These are phyloP conservation scores for Colletotrichum coccodes DNA, from an alignment of 2,329 filamentous ascomycete species.

Conservation along the genomic window DNA sequence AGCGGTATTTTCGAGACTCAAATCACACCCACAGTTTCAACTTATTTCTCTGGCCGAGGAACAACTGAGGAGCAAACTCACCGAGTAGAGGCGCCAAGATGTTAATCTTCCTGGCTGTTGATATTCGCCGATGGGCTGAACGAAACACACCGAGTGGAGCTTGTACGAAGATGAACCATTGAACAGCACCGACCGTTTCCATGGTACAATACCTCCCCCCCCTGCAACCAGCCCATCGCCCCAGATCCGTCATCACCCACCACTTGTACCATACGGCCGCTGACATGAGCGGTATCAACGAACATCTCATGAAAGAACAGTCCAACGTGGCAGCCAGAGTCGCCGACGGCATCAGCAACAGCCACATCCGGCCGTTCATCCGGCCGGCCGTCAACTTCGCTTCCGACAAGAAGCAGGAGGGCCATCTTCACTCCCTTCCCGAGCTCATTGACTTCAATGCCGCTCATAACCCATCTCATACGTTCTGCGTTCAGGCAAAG, in stretches of 20 bases:
- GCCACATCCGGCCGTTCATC: slow-evolving; percentile 28
- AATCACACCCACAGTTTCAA: background rate
- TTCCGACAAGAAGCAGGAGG: slow-evolving; percentile 29
- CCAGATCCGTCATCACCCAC: too few species aligned
- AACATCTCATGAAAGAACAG: too few species aligned
- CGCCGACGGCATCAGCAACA: too few species aligned
- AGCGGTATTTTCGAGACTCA: background rate
- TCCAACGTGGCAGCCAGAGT: too few species aligned
- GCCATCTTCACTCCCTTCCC: slow-evolving; percentile 33
- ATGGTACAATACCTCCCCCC: too few species aligned
- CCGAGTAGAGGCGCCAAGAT: background rate
- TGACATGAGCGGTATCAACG: too few species aligned
- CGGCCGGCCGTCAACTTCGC: slow-evolving; percentile 33
- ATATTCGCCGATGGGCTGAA: background rate
- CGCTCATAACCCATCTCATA: slow-evolving; percentile 37
- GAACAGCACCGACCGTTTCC: too few species aligned
- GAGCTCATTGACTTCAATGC: slow-evolving; percentile 43
- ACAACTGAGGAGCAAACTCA: background rate
- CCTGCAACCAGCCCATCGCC: background rate
- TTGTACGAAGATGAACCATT: background rate
- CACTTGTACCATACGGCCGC: too few species aligned
- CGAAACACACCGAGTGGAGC: background rate
- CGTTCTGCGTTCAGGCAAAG: slow-evolving; percentile 40
- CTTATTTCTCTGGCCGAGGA: background rate
- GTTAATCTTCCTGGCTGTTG: background rate